Evolutionary conservation across 208 protist species (phyloP).

Genomic region (Leishmania lainsoni): DNA sequence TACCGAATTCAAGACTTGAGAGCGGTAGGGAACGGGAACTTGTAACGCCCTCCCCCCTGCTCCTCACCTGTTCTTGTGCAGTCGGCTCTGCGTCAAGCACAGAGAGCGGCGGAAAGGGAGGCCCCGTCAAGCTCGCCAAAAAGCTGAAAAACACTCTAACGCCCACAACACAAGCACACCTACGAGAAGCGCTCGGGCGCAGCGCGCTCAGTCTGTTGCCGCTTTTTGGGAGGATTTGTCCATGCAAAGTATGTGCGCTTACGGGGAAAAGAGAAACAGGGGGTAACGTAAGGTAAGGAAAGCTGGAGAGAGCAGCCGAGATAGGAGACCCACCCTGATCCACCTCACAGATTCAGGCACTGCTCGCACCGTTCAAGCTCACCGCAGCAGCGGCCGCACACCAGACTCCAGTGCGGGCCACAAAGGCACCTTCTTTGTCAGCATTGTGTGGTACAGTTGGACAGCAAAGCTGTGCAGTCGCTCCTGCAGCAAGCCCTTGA

Average conservation of each 20-base stretch:
- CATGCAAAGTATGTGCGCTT: neutral
- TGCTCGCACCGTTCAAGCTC: neutral
- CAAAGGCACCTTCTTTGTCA: slow-evolving; percentile 68
- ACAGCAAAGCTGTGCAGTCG: slow-evolving; percentile 60
- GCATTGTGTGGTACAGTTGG: slow-evolving; percentile 81
- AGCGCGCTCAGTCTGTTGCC: neutral
- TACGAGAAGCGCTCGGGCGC: neutral
- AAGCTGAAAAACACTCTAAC: neutral
- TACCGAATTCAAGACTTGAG: neutral
- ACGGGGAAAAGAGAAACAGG: neutral
- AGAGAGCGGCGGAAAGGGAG: neutral
- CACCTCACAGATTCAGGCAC: neutral
- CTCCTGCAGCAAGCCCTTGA: slow-evolving; percentile 82
- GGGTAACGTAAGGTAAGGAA: neutral
- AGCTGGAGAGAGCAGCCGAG: neutral
- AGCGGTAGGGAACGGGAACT: neutral
- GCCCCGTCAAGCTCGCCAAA: neutral
- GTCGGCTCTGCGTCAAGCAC: neutral
- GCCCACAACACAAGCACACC: neutral
- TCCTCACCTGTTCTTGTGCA: neutral
- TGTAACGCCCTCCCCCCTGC: neutral
- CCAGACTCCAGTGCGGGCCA: slow-evolving; percentile 72
- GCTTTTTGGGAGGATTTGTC: neutral
- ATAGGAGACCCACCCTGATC: neutral
- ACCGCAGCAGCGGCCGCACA: slow-evolving; percentile 29